Base-by-base conservation (phyloP, 1,284 basidiomycete species). In the Trichosporon sp. region DNA sequence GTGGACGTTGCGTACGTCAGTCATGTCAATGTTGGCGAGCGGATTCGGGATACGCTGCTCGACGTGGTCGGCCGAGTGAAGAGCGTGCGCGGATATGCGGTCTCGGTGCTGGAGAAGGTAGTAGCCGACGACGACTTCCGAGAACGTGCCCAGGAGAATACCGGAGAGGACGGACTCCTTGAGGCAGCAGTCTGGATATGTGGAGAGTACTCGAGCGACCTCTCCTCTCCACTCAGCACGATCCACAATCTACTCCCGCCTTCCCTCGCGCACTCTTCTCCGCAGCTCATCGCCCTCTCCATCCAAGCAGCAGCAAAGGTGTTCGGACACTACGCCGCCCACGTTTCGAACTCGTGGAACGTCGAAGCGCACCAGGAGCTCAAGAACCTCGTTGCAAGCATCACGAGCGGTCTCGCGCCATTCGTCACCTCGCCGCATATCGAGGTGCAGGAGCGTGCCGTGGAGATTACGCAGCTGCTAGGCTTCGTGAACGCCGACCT, bases 111-210 rank as follows among this genome's bases (percentile, higher is more conserved):
- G 86, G 86, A 88, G 66, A 86, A 88, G 59, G 75, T 95, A 6
- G 78, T 98, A 32, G 85, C 84, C 52, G 93, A 97, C 69, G 89
- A 91, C 59, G 83, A 84, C 0, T 85, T 94, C 70, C 70, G 91
- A 29, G 79, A 80, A 37, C 70, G 72, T 16, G 78, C 75, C 8
- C 73, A 83, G 54, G 86, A 86, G 10, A 70, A 69, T 83, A 86
- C 40, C 82, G 86, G 75, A 63, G 92, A 89, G 72, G 85, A 87
- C 1, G 91, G 95, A 69, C 85, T 95, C 8, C 81, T 97, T 1
- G 91, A 90, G 83, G 95, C 94, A 1, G 93, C 92, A 5, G 92
- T 92, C 1, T 97, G 91, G 90, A 90, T 97, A 68, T 92, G 91
- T 70, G 95, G 95, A 27, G 96, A 99, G 79, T 94, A 93, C 76